Conservation (phyloP, 805 yeast species). For the Lachancea dasiensis region DNA sequence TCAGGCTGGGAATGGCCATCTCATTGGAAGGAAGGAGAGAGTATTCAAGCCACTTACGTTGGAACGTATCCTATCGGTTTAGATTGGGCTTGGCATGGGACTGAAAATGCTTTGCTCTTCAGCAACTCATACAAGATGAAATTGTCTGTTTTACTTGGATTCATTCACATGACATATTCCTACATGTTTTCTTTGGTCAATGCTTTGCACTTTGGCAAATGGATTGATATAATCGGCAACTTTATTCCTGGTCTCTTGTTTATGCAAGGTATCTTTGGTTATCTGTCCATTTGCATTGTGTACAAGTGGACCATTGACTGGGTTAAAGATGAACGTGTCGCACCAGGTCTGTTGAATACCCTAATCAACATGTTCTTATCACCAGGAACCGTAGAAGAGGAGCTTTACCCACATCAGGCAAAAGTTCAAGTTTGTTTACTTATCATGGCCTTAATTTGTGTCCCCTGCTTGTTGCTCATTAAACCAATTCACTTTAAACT, state of each 20-base stretch:
- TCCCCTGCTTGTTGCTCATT: conserved; percentile 65
- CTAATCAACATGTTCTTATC: conserved; percentile 68
- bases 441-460: conserved; percentile 56
- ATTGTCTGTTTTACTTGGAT: conserved; percentile 69
- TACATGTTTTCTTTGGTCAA: conserved; percentile 63
- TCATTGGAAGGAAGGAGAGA: conserved; percentile 44
- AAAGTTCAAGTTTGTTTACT: conserved; percentile 53
- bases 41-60: conserved; percentile 41
- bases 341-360: conserved; percentile 72
- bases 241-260: conserved; percentile 68
- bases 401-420: conserved; percentile 59
- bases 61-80: conserved; percentile 59
- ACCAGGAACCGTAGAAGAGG: conserved; percentile 65
- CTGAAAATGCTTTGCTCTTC: conserved; percentile 64
- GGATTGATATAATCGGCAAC: conserved; percentile 63
- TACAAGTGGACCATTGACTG: conserved; percentile 74
- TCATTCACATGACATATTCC: conserved; percentile 68
- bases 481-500: conserved; percentile 41
- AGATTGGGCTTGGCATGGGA: conserved; percentile 76
- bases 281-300: conserved; percentile 56
- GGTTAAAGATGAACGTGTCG: conserved; percentile 53
- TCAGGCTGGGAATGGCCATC: conserved; percentile 68
- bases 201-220: conserved; percentile 48
- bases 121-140: conserved; percentile 76
- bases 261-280: conserved; percentile 74